Conservation (phyloP, 2,329 filamentous ascomycete genomes). For the Cladophialophora yegresii region DNA sequence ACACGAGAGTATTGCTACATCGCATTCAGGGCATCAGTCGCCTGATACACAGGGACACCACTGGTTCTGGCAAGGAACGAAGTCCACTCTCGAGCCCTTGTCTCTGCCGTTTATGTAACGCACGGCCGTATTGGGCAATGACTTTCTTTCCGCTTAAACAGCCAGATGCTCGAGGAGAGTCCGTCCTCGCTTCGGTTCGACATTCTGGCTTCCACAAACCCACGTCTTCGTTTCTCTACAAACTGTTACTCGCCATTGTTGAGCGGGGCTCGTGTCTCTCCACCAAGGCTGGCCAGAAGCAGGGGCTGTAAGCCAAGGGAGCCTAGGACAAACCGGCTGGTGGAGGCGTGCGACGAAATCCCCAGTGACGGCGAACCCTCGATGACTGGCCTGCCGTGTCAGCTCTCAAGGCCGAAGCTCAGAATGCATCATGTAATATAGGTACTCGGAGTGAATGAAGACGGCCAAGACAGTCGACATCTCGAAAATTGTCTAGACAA, state of each 20-base stretch:
- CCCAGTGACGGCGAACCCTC: neutral
- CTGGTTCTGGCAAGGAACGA: neutral
- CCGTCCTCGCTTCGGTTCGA: neutral
- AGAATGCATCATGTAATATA: neutral
- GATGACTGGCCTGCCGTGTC: neutral
- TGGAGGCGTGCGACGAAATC: neutral
- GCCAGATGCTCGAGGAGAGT: neutral
- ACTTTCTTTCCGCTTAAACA: neutral
- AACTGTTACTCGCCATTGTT: neutral
- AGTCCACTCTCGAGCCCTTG: neutral
- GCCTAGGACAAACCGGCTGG: neutral
- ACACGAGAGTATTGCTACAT: neutral
- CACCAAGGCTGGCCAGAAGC: neutral
- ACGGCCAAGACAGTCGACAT: neutral
- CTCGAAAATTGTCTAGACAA: neutral
- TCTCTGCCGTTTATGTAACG: neutral
- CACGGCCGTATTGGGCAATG: neutral
- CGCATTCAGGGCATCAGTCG: neutral
- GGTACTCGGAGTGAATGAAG: neutral
- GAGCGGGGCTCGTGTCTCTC: neutral
- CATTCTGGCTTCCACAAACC: neutral
- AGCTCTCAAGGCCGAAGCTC: neutral
- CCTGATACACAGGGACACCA: neutral
- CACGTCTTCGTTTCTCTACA: neutral
- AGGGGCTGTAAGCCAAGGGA: neutral